These are phyloP conservation scores for Platanthera zijinensis DNA, from an alignment of 106 monocot species.

Conservation along the genomic window DNA sequence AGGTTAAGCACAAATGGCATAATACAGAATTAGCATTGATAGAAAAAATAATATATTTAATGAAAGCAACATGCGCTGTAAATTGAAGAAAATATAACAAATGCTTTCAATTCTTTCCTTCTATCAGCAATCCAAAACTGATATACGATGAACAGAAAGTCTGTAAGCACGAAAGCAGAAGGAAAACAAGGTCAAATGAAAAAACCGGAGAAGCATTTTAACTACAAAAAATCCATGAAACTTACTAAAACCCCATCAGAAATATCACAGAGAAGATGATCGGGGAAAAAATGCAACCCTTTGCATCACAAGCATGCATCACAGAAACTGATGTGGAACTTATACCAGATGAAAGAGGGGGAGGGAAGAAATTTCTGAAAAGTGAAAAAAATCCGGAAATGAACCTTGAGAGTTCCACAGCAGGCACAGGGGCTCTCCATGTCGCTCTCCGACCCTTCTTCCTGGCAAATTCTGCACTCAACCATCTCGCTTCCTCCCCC, in stretches of 20 bases:
- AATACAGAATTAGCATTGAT: too few species aligned
- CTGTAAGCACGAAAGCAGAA: neutral
- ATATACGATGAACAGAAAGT: neutral
- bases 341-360: neutral
- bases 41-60: too few species aligned
- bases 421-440: conserved; percentile 92
- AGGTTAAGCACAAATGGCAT: neutral
- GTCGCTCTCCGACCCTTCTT: conserved; percentile 69
- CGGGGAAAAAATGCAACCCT: neutral
- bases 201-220: neutral
- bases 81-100: neutral
- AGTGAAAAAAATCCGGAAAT: conserved; percentile 6
- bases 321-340: neutral
- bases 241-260: neutral
- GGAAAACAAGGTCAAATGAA: neutral
- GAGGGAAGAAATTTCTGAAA: neutral
- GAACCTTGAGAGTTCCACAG: conserved; percentile 89
- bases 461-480: conserved; percentile 34
- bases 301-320: neutral
- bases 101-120: neutral
- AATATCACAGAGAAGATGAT: neutral
- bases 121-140: neutral
- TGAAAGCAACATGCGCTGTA: neutral
- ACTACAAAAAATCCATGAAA: neutral
- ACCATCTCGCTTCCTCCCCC: conserved; percentile 14